These are phyloP conservation scores for Parachaetomium inaequale DNA, from an alignment of 495 filamentous ascomycete genomes.

Conservation along the genomic window DNA sequence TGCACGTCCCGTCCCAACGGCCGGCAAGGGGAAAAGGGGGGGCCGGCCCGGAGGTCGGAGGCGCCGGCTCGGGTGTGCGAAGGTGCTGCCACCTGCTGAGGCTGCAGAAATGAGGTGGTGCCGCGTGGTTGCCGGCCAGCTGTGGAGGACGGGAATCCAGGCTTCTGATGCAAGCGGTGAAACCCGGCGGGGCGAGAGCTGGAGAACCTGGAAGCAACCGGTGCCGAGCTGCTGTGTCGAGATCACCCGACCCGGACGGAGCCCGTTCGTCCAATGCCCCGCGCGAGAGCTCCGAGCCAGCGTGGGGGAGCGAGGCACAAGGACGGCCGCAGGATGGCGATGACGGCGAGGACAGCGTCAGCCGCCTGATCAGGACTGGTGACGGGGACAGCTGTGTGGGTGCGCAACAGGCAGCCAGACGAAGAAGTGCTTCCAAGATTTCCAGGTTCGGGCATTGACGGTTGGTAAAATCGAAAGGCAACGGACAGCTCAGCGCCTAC, in stretches of 20 bases:
- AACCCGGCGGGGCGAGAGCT: slow-evolving; percentile 1
- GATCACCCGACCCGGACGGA: background rate
- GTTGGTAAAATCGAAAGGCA: background rate
- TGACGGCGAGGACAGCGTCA: background rate
- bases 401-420: slow-evolving; percentile 2
- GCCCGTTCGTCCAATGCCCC: slow-evolving; percentile 4
- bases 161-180: background rate
- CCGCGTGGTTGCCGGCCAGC: slow-evolving; percentile 6
- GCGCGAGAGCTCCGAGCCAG: background rate
- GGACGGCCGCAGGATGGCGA: background rate
- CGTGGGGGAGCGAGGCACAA: slow-evolving; percentile 6
- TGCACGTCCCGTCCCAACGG: background rate
- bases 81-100: background rate
- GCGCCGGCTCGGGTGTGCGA: background rate
- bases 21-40: background rate
- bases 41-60: background rate
- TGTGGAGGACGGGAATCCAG: background rate
- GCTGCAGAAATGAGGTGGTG: slow-evolving; percentile 4
- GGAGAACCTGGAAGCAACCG: background rate
- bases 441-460: background rate
- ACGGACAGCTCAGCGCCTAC: background rate
- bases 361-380: background rate
- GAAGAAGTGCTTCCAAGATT: background rate
- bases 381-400: background rate
- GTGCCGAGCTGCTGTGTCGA: slow-evolving; percentile 1